These are phyloP conservation scores for Globisporangium paroecandrum DNA, from an alignment of 352 stramenopile species.

Conservation along the genomic window DNA sequence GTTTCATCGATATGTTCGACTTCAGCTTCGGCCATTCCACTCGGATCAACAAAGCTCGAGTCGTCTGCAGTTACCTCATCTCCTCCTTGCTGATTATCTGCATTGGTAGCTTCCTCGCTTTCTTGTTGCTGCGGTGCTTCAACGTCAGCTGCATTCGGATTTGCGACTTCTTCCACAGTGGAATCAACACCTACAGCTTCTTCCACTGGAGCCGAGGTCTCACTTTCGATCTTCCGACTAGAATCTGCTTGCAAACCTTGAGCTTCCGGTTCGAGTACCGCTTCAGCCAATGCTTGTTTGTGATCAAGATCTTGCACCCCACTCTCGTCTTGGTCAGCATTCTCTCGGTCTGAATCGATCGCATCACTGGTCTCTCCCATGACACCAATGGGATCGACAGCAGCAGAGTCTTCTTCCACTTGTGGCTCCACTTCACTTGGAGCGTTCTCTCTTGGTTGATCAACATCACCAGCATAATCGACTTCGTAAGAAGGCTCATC, in stretches of 20 bases:
- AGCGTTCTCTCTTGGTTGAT: background rate
- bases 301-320: too few relatives aligned
- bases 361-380: background rate
- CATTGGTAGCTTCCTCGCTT: background rate
- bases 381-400: background rate
- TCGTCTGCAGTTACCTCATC: background rate
- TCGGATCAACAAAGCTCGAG: background rate
- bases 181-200: background rate
- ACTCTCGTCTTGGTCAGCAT: too few relatives aligned
- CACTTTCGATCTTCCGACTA: background rate
- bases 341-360: too few relatives aligned
- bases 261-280: background rate
- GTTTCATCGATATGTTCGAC: background rate
- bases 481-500: constrained; percentile 6
- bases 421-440: background rate
- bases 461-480: constrained; percentile 1
- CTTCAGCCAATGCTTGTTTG: too few relatives aligned
- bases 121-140: background rate
- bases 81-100: background rate
- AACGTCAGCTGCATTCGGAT: background rate
- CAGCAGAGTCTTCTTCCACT: background rate
- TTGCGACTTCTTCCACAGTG: background rate
- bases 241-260: background rate
- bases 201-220: background rate
- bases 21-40: background rate